These are phyloP conservation scores for Scenedesmus sp. DNA, from an alignment of 163 green algal species.

Conservation along the genomic window DNA sequence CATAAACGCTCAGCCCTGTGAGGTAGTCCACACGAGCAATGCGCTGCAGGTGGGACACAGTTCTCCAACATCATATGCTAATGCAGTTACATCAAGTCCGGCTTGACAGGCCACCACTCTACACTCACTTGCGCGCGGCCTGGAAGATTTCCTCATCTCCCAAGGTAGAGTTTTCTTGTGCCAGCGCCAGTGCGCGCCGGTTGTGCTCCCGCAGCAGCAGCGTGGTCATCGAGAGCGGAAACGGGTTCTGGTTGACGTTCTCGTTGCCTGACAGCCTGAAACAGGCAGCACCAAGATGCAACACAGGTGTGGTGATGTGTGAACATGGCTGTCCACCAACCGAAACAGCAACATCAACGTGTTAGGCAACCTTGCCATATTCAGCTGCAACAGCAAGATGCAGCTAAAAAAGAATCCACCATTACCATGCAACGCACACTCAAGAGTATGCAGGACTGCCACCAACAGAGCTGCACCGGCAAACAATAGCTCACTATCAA, in stretches of 20 bases:
- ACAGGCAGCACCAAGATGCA: neutral
- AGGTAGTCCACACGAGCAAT: constrained; percentile 10
- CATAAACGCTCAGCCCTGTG: neutral
- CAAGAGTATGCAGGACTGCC: no score
- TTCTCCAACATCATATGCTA: no score
- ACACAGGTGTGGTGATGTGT: no score
- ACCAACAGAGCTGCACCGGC: neutral
- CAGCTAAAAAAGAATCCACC: no score
- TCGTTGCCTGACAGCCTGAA: constrained; percentile 42
- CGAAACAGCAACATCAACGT: no score
- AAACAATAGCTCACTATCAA: no score
- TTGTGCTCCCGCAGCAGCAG: constrained; percentile 43
- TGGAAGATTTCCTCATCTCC: neutral
- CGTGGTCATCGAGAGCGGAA: constrained; percentile 2
- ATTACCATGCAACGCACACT: no score
- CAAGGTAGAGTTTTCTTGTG: neutral
- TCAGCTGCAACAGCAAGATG: no score
- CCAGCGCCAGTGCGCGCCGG: constrained; percentile 2
- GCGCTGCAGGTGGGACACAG: neutral
- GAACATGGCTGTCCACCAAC: no score
- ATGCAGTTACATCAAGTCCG: no score
- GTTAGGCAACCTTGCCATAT: no score
- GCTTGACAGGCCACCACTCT: neutral
- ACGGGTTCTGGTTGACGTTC: constrained; percentile 43
- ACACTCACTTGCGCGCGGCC: neutral